Evolutionary conservation across 2,329 filamentous ascomycete species (phyloP).

Genomic region (Dactylellina cionopaga): DNA sequence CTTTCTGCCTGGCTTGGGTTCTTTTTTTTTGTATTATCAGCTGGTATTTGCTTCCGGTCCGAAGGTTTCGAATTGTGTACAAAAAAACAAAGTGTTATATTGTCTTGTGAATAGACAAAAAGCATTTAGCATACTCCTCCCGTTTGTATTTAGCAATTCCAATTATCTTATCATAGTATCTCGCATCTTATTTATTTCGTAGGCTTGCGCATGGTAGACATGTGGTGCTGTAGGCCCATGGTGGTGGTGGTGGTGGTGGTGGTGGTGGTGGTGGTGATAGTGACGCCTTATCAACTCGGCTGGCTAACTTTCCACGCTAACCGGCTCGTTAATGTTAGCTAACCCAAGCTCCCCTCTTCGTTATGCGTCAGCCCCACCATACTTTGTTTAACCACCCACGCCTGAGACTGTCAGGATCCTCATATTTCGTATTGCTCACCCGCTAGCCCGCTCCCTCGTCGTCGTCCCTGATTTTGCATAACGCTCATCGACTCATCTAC

Average conservation of each 20-base stretch:
- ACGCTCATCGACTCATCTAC: slow-evolving; percentile 11
- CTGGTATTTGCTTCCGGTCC: slow-evolving; percentile 6
- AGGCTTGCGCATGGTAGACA: background rate
- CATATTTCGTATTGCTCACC: slow-evolving; percentile 28
- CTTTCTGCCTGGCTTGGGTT: background rate
- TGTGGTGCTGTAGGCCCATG: background rate
- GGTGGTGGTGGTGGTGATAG: too few species aligned
- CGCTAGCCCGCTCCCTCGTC: slow-evolving; percentile 8
- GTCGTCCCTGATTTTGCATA: background rate
- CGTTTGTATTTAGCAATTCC: too few species aligned
- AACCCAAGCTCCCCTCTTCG: slow-evolving; percentile 22
- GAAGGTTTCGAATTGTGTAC: slow-evolving; percentile 38
- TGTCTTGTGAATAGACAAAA: slow-evolving; percentile 34
- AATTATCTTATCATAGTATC: too few species aligned
- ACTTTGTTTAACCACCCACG: background rate
- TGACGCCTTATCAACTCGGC: too few species aligned
- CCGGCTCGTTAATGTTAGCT: too few species aligned
- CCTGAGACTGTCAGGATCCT: slow-evolving; percentile 13
- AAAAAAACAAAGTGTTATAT: slow-evolving; percentile 23
- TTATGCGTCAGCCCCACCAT: slow-evolving; percentile 36
- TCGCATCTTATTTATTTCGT: slow-evolving; percentile 19
- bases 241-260: too few species aligned
- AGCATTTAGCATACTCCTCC: slow-evolving; percentile 2
- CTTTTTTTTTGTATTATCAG: slow-evolving; percentile 12
- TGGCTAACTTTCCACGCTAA: too few species aligned